phyloP scores from a whole-genome alignment of 2,329 filamentous ascomycete species.

The Venturia nashicola region DNA sequence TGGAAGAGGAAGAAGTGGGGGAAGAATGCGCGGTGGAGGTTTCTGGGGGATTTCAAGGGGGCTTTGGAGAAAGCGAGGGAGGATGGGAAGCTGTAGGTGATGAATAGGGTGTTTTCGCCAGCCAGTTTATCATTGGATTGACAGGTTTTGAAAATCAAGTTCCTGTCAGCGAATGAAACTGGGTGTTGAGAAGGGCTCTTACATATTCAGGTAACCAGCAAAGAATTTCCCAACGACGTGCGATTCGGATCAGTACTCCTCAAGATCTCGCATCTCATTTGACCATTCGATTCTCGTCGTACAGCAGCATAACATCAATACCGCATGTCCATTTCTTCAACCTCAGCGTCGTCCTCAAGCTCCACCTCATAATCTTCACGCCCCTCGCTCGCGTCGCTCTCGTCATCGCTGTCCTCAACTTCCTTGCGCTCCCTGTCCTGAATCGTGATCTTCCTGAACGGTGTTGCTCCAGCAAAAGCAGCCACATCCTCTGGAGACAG shows the following conservation, averaged over 20 bases:
- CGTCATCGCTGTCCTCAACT: background rate
- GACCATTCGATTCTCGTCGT: no score
- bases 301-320: background rate
- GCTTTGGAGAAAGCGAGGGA: constrained; percentile 20
- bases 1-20: constrained; percentile 35
- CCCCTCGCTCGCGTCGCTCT: background rate
- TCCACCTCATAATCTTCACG: background rate
- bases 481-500: constrained; percentile 20
- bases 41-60: constrained; percentile 37
- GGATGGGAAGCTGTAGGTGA: constrained; percentile 9
- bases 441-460: background rate
- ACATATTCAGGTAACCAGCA: no score
- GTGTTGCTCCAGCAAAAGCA: background rate
- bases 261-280: no score
- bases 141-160: background rate
- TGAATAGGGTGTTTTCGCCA: background rate
- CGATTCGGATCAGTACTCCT: no score
- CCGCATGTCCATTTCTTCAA: constrained; percentile 2
- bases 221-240: no score
- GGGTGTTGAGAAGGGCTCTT: no score
- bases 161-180: no score
- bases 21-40: constrained; percentile 37
- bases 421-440: background rate
- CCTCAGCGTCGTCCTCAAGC: background rate
- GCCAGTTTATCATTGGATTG: background rate